Evolutionary conservation across 306 rosid species (phyloP), one percentile per base, ranked within the genome.

Genomic region (Glycine tomentella): DNA sequence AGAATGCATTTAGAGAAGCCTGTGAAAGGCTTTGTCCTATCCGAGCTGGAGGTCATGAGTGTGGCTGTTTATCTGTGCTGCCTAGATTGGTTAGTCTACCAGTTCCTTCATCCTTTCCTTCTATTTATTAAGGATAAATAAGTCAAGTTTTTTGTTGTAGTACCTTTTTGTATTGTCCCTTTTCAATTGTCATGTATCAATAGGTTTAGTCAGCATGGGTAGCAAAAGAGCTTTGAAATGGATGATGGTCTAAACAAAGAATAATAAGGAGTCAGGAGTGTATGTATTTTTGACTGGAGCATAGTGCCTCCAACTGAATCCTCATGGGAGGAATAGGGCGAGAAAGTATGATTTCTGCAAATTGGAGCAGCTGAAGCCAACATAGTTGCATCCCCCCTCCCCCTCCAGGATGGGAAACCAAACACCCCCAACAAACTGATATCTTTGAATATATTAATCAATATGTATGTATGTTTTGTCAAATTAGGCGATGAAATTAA

Each of bases 1-100:
- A 89, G 90, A 89, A 85, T 64, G 99, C 99, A 78, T 93, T 93
- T 76, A 82, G 86, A 80, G 98, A 93, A 83, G 89, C 97, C 70
- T 88, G 84, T 57, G 98, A 95, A 83, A 90, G 98, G 85, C 90
- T 95, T 69, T 95, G 99, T 73, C 99, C 99, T 1, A 84, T 95
- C 73, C 93, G 94, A 73, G 98, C 97, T 74, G 98, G 88, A 85
- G 98, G 97, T 72, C 98, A 95, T 82, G 97, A 90, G 63, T 95
- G 99, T 80, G 99, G 99, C 85, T 95, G 99, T 89, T 86, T 95
- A 89, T 88, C 97, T 76, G 74, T 89, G 84, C 85, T 95, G 55
- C 87, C 97, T 84, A 88, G 89, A 90, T 84, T 95, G 98, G 99
- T 95, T 84, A 71, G 87, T 78, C 74, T 38, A 72, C 33, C 57